phyloP scores from a whole-genome alignment of 768 basidiomycete genomes.

The Tricholoma saponaceum region DNA sequence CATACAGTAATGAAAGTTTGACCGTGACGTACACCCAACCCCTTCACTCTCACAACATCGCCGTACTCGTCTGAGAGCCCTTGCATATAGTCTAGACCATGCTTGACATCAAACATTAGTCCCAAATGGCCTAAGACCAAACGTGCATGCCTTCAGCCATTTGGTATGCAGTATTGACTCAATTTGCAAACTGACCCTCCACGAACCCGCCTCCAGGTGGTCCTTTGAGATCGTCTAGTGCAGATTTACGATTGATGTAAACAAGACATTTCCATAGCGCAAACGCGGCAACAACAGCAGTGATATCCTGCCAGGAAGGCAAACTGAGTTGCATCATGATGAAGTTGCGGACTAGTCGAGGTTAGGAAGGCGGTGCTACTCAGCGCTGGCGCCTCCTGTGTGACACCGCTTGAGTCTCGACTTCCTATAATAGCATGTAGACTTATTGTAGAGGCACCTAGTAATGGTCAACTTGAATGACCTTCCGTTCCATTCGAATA shows the following conservation, averaged over 20 bases:
- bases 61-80: not conserved
- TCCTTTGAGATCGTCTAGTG: not conserved
- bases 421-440: too few species aligned
- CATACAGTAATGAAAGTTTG: not conserved
- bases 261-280: not conserved
- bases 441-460: too few species aligned
- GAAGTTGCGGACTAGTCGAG: too few species aligned
- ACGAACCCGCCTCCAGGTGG: not conserved
- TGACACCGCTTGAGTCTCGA: too few species aligned
- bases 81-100: not conserved
- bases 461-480: too few species aligned
- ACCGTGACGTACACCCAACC: not conserved
- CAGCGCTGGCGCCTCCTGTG: too few species aligned
- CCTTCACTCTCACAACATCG: not conserved
- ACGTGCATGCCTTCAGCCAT: not conserved
- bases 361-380: too few species aligned
- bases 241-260: not conserved
- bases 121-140: not conserved
- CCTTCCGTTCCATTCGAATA: too few species aligned
- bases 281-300: not conserved
- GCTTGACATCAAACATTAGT: not conserved
- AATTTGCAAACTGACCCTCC: not conserved
- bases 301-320: not conserved
- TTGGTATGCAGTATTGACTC: not conserved
- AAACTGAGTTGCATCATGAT: not conserved